phyloP scores from a whole-genome alignment of 192 early-diverging fungal species.

The Mortierella hygrophila region DNA sequence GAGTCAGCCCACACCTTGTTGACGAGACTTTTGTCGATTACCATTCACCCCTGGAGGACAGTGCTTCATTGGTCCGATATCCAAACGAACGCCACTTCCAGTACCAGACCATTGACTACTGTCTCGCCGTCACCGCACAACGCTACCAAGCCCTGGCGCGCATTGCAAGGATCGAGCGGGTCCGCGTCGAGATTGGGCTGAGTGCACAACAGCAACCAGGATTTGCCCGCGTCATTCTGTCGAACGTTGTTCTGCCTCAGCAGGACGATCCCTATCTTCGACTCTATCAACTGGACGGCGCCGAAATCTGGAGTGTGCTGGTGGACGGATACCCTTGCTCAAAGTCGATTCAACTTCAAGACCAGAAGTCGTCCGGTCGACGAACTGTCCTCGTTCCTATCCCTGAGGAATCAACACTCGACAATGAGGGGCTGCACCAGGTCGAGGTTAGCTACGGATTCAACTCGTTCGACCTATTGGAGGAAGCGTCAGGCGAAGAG shows the following conservation, averaged over 20 bases:
- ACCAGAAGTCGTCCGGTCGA: conserved; percentile 12
- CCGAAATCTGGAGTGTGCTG: conserved; percentile 47
- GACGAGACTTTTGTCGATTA: conserved; percentile 11
- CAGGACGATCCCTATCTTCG: conserved; percentile 42
- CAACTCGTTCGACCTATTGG: conserved; percentile 28
- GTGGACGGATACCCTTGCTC: conserved; percentile 44
- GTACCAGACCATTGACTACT: conserved; percentile 28
- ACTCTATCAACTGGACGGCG: conserved; percentile 42
- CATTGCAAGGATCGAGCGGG: conserved; percentile 49
- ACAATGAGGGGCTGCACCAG: conserved; percentile 25
- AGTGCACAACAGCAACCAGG: conserved; percentile 42
- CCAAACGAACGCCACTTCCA: conserved; percentile 24
- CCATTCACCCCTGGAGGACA: conserved; percentile 15
- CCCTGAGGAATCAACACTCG: conserved; percentile 13
- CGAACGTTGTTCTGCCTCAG: conserved; percentile 35
- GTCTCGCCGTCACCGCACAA: conserved; percentile 32
- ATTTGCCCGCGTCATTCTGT: conserved; percentile 30
- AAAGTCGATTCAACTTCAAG: conserved; percentile 34
- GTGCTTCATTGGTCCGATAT: not conserved
- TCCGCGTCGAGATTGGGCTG: conserved; percentile 37
- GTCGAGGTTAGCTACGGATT: conserved; percentile 54
- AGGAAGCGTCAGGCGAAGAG: conserved; percentile 14
- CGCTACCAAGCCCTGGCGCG: conserved; percentile 40
- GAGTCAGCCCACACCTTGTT: conserved; percentile 6
- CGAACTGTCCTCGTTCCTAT: conserved; percentile 46